Conservation (phyloP, 768 basidiomycete genomes). For the Amanita rimosa region DNA sequence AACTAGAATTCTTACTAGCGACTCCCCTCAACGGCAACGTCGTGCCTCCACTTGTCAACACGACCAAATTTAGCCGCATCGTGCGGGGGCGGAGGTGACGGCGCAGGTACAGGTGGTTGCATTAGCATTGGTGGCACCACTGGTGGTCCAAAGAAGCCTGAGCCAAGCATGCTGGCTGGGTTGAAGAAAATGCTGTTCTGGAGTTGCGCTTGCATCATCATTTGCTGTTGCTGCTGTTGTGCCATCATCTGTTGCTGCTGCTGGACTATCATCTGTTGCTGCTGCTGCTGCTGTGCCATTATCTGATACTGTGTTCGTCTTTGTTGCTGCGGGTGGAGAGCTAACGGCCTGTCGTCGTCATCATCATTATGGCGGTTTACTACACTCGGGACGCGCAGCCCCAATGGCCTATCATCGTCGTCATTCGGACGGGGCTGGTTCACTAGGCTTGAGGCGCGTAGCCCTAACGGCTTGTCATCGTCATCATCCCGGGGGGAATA, state of each 20-base stretch:
- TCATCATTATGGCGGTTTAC: constrained; percentile 30
- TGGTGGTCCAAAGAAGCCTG: constrained; percentile 57
- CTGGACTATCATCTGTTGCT: constrained; percentile 36
- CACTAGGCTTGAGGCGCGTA: constrained; percentile 39
- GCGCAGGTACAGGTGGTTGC: constrained; percentile 33
- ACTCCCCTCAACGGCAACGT: constrained; percentile 62
- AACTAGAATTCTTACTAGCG: background rate
- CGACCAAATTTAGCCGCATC: constrained; percentile 58
- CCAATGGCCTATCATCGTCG: constrained; percentile 62
- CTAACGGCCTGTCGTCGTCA: constrained; percentile 65
- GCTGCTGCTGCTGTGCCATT: constrained; percentile 35
- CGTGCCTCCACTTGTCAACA: constrained; percentile 75
- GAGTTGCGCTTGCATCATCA: constrained; percentile 72
- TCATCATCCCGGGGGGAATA: constrained; percentile 28
- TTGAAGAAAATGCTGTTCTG: constrained; percentile 68
- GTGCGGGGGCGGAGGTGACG: constrained; percentile 52
- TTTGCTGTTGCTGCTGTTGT: constrained; percentile 40
- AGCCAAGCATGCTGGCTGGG: constrained; percentile 52
- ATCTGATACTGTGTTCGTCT: constrained; percentile 60
- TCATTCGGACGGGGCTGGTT: constrained; percentile 21
- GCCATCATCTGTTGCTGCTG: constrained; percentile 41
- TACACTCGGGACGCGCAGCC: constrained; percentile 48
- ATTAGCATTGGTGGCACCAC: constrained; percentile 32
- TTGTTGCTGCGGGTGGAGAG: constrained; percentile 70
- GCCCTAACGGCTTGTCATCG: constrained; percentile 56